Evolutionary conservation across 2,329 filamentous ascomycete species (phyloP), one percentile per base, ranked within the genome.

Genomic region (Penicillium sp.): DNA sequence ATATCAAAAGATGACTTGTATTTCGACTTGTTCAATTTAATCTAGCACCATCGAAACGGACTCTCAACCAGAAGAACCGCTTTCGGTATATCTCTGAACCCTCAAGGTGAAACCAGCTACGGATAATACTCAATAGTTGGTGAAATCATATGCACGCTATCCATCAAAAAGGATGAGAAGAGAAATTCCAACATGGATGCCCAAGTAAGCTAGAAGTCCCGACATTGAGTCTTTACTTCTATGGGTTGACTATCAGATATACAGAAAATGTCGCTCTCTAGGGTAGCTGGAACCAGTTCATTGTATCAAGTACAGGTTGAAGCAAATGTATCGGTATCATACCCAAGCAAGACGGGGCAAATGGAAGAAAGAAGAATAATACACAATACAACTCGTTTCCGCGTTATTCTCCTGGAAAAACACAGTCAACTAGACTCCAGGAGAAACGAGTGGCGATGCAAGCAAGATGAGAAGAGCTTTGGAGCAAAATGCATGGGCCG

Each of bases 301-400:
- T 57, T 59, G 51, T 59, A 58, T 61, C 34, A 57, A 56, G 47
- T 61, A 57, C 56, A 59, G 14, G 56, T 59, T 32, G 44, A 60
- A 61, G 59, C 61, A 60, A 63, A 52, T 58, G 54, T 50, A 61
- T 57, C 55, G 50, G 41, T 59, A 56, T 61, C 53, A 59, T 42
- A 53, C 23, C 49, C 46, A 57, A 56, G 57, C 51, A 60, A 60
- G 49, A 52, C 49, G 43, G 47, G 55, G 41, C 53, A 52, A 51
- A 57, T 49, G 35, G 39, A 60, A 50, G 50, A 55, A 18, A 38
- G 46, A 53, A 55, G 47, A 56, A 44, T 60, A 50, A 51, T 40
- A 59, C 41, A 51, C 49, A 53, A 51, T 52, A 60, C 45, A 39
- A 44, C 57, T 41, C 52, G 38, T 54, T 35, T 50, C 40, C 36